Conservation (phyloP, 139 green algal genomes). For the Chlamydomonas sp. region DNA sequence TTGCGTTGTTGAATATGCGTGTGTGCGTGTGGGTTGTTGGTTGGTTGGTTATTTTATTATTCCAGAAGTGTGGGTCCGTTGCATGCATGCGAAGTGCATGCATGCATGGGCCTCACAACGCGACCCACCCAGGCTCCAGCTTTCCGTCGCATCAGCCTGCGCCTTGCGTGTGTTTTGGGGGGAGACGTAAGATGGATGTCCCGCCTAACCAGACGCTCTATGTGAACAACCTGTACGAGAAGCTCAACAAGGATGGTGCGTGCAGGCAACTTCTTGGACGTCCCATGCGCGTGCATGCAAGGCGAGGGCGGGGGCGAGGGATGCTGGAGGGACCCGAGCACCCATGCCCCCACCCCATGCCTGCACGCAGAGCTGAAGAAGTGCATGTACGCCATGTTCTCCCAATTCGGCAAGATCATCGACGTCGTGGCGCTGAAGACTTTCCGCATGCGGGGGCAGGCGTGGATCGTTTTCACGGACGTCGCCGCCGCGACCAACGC, state of each 20-base stretch:
- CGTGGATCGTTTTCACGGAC: conserved; percentile 92
- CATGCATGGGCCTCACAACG: too few species aligned
- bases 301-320: not conserved
- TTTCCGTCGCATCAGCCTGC: too few species aligned
- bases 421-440: conserved; percentile 87
- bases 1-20: too few species aligned
- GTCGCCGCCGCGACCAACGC: conserved; percentile 73
- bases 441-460: conserved; percentile 82
- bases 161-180: too few species aligned
- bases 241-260: conserved; percentile 84
- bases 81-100: too few species aligned
- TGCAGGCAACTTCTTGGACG: not conserved
- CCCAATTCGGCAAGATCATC: conserved; percentile 91
- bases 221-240: conserved; percentile 91
- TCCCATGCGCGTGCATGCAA: not conserved
- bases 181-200: too few species aligned
- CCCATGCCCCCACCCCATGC: not conserved
- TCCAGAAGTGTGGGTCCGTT: too few species aligned
- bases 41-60: too few species aligned
- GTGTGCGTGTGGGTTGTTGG: too few species aligned
- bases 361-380: conserved; percentile 82
- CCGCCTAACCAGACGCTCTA: conserved; percentile 30
- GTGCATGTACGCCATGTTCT: conserved; percentile 88
- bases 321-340: not conserved
- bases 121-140: too few species aligned